Percentiles rank a stretch among this genome's conserved stretches.
Conservation (phyloP, 2,329 filamentous ascomycete species). For the Colletotrichum endophyticum region DNA sequence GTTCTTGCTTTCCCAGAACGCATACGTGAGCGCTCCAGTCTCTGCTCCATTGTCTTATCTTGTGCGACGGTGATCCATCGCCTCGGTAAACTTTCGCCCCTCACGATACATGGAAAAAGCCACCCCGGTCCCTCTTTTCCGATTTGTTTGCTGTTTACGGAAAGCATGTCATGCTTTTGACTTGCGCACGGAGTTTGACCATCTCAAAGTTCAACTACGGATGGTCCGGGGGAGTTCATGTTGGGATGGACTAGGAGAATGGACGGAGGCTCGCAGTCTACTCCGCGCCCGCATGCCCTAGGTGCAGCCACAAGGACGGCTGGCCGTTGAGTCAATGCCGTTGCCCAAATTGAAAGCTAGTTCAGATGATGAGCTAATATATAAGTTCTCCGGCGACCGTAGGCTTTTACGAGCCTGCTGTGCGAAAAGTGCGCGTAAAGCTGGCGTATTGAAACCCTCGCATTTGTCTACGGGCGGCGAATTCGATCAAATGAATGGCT, state of each 20-base stretch:
- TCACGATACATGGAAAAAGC: background rate
- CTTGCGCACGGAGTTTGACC: background rate
- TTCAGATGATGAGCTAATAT: background rate
- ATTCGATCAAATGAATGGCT: background rate
- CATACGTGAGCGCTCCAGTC: background rate
- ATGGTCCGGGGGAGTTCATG: background rate
- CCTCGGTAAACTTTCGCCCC: background rate
- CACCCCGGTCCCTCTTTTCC: background rate
- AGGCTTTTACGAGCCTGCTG: background rate
- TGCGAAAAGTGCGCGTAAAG: background rate
- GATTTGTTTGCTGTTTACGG: background rate
- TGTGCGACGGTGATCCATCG: background rate
- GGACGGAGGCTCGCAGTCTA: background rate
- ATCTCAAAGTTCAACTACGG: background rate
- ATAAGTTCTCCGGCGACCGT: background rate
- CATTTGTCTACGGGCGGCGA: background rate
- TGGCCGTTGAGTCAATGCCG: background rate
- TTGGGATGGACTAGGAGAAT: background rate
- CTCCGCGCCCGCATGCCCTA: background rate
- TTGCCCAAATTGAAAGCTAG: background rate
- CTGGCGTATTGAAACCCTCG: background rate
- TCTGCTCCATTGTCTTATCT: background rate
- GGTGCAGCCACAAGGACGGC: background rate
- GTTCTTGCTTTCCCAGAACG: background rate
- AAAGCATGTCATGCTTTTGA: background rate